A percentile compares a stretch with the other conserved stretches of the same genome.
phyloP scores from a whole-genome alignment of 163 green algal species.

The Volvox carteri region DNA sequence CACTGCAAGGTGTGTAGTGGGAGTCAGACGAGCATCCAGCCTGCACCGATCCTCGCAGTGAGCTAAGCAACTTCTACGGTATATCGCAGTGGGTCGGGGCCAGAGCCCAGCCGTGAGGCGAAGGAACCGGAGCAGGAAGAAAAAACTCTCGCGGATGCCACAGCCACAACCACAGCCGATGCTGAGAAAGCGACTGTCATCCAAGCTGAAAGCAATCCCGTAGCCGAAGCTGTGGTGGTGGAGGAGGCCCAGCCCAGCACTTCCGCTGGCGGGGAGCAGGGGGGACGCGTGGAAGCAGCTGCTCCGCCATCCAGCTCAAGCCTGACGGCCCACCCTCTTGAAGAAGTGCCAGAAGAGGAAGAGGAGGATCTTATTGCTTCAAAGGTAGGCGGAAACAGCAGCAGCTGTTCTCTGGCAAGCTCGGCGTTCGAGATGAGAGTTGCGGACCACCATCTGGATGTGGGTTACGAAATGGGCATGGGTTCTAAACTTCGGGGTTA shows the following conservation, averaged over 20 bases:
- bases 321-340: slow-evolving; percentile 7
- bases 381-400: neutral
- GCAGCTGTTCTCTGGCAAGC: no score
- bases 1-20: slow-evolving; percentile 3
- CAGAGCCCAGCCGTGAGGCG: neutral
- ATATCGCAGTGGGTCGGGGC: neutral
- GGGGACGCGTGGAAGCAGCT: neutral
- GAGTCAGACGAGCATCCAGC: no score
- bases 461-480: no score
- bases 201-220: neutral
- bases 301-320: neutral
- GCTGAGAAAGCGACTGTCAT: neutral
- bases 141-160: neutral
- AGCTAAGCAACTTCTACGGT: no score
- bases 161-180: neutral
- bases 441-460: no score
- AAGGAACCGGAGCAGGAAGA: neutral
- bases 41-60: no score
- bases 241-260: neutral
- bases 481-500: no score
- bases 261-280: neutral
- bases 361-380: slow-evolving; percentile 39
- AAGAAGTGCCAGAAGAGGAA: slow-evolving; percentile 39
- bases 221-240: neutral
- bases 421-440: no score